Evolutionary conservation across 2,329 filamentous ascomycete species (phyloP).

Genomic region (Colletotrichum sp.): DNA sequence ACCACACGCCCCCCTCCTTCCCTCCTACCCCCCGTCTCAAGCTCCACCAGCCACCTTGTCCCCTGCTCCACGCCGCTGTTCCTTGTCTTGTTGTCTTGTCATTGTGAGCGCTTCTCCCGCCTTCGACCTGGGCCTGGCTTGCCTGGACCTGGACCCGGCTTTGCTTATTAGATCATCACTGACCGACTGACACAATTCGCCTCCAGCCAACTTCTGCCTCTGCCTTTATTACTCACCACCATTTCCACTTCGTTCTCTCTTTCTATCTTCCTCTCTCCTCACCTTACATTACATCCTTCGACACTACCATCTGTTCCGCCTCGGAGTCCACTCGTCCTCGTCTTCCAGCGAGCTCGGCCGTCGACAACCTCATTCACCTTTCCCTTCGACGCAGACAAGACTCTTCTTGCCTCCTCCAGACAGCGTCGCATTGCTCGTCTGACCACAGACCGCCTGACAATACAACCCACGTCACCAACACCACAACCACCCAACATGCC

Average conservation of each 20-base stretch:
- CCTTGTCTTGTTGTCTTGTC: conserved; percentile 20
- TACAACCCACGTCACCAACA: not conserved
- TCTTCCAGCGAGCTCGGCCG: not conserved
- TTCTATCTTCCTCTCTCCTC: not conserved
- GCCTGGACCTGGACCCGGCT: conserved; percentile 4
- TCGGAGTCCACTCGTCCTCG: not conserved
- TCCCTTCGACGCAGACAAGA: not conserved
- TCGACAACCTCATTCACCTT: not conserved
- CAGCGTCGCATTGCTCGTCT: not conserved
- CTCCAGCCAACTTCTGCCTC: conserved; percentile 13
- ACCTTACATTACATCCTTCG: not conserved
- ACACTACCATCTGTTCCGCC: not conserved
- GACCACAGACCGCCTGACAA: not conserved
- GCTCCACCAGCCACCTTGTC: conserved; percentile 20
- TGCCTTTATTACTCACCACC: conserved; percentile 11
- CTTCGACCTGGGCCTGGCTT: conserved; percentile 19
- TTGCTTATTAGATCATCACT: conserved; percentile 23
- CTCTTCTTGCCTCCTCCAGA: not conserved
- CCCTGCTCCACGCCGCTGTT: conserved; percentile 15
- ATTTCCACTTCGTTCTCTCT: not conserved
- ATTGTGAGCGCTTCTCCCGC: conserved; percentile 22
- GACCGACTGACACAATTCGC: conserved; percentile 21
- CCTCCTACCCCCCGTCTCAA: not conserved
- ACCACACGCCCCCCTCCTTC: not conserved
- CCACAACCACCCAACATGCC: conserved; percentile 53